Conservation (phyloP, 495 filamentous ascomycete species). For the Aspergillus egyptiacus region DNA sequence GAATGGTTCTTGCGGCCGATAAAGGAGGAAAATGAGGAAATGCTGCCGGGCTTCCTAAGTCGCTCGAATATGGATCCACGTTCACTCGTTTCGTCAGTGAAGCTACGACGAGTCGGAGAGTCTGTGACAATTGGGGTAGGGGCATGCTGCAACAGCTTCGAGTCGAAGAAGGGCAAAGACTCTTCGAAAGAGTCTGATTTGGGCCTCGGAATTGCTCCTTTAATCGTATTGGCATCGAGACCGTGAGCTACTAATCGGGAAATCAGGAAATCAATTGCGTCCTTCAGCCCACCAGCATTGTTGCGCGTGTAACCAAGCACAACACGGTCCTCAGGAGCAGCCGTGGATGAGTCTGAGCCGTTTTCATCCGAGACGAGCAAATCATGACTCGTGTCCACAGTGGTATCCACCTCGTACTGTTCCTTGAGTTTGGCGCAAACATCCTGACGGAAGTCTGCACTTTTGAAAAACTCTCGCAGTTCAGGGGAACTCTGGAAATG, state of each 20-base stretch:
- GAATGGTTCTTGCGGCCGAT: constrained; percentile 92
- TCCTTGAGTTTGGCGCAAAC: constrained; percentile 76
- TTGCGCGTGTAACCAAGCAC: constrained; percentile 84
- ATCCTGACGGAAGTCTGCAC: constrained; percentile 67
- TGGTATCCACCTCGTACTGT: constrained; percentile 85
- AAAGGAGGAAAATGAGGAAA: constrained; percentile 87
- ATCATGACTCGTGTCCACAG: constrained; percentile 50
- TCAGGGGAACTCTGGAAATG: constrained; percentile 67
- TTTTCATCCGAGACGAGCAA: constrained; percentile 25
- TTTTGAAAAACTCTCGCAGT: constrained; percentile 72
- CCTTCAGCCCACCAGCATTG: constrained; percentile 90
- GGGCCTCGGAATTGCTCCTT: constrained; percentile 87
- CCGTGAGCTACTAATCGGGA: constrained; percentile 73
- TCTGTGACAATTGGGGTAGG: constrained; percentile 73
- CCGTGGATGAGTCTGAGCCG: constrained; percentile 31
- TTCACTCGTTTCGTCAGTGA: constrained; percentile 70
- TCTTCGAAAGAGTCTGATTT: constrained; percentile 99
- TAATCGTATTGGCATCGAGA: constrained; percentile 79
- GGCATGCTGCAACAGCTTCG: constrained; percentile 87
- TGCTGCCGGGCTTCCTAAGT: constrained; percentile 85
- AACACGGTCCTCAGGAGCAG: constrained; percentile 46
- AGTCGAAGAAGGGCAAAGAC: constrained; percentile 90
- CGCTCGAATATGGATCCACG: constrained; percentile 79
- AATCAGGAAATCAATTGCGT: constrained; percentile 92
- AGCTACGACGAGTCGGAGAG: constrained; percentile 74